Evolutionary conservation across 805 yeast species (phyloP).

Genomic region (Limtongozyma cylindracea): DNA sequence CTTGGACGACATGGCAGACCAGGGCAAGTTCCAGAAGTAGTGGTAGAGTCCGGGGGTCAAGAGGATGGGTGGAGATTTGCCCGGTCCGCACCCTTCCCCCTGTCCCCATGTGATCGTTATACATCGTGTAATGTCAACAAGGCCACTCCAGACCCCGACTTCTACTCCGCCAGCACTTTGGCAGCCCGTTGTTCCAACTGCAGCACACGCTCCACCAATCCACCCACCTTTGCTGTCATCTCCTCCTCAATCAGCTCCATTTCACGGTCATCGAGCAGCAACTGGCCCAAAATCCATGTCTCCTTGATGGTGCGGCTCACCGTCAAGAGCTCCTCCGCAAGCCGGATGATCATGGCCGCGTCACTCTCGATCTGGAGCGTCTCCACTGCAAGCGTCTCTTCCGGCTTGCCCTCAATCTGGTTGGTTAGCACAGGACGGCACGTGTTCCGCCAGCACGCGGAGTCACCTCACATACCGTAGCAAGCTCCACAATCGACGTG

Average conservation of each 20-base stretch:
- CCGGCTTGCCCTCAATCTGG: constrained; percentile 13
- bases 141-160: constrained; percentile 16
- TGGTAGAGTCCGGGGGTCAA: too few relatives aligned
- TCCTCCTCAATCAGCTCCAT: constrained; percentile 4
- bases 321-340: constrained; percentile 24
- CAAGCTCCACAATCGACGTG: constrained; percentile 23
- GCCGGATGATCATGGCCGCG: constrained; percentile 20
- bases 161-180: constrained; percentile 10
- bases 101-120: too few relatives aligned
- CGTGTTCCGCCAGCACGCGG: too few relatives aligned
- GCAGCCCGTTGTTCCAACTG: too few relatives aligned
- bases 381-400: constrained; percentile 21
- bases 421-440: too few relatives aligned
- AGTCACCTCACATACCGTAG: too few relatives aligned
- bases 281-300: constrained; percentile 30
- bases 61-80: too few relatives aligned
- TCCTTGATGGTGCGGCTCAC: constrained; percentile 24
- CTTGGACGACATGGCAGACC: too few relatives aligned
- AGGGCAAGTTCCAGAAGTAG: too few relatives aligned
- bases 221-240: constrained; percentile 8
- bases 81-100: too few relatives aligned
- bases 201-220: constrained; percentile 2
- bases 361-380: constrained; percentile 28
- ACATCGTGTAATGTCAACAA: constrained; percentile 18
- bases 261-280: constrained; percentile 9